Evolutionary conservation across 768 basidiomycete genomes (phyloP).

Genomic region (Tubosaeta sp.): DNA sequence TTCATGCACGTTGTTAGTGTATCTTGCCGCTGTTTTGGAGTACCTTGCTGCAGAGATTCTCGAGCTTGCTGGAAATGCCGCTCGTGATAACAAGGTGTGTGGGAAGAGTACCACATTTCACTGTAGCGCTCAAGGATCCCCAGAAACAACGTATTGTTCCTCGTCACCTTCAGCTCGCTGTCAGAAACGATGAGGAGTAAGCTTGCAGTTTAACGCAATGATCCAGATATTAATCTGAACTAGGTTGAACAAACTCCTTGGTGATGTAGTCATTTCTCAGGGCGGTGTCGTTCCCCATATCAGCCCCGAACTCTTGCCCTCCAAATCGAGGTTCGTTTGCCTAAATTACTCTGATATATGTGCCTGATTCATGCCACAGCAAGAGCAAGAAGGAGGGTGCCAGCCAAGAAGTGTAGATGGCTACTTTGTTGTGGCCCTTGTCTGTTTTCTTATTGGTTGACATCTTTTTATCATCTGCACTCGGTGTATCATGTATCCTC

Average conservation of each 20-base stretch:
- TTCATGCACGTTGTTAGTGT: slow-evolving; percentile 44
- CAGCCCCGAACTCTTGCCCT: slow-evolving; percentile 40
- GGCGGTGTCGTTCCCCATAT: slow-evolving; percentile 81
- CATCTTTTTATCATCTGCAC: slow-evolving; percentile 29
- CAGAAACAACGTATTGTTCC: slow-evolving; percentile 93
- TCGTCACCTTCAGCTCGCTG: slow-evolving; percentile 87
- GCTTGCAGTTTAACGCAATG: slow-evolving; percentile 10
- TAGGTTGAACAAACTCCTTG: slow-evolving; percentile 76
- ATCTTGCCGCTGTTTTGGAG: slow-evolving; percentile 87
- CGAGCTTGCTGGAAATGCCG: slow-evolving; percentile 86
- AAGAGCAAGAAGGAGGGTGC: slow-evolving; percentile 33
- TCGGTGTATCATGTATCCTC: slow-evolving; percentile 27
- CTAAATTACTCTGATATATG: background rate
- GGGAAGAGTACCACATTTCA: background rate
- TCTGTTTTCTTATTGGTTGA: slow-evolving; percentile 16
- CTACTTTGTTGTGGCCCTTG: background rate
- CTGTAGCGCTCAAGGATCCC: background rate
- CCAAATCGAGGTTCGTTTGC: slow-evolving; percentile 25
- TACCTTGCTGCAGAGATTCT: slow-evolving; percentile 93
- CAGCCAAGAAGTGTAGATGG: slow-evolving; percentile 30
- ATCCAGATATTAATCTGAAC: background rate
- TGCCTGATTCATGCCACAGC: slow-evolving; percentile 16
- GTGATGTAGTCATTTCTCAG: slow-evolving; percentile 84
- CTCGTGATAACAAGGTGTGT: slow-evolving; percentile 33
- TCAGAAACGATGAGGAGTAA: slow-evolving; percentile 86